Evolutionary conservation across 768 basidiomycete species (phyloP).

Genomic region (Russula foetens): DNA sequence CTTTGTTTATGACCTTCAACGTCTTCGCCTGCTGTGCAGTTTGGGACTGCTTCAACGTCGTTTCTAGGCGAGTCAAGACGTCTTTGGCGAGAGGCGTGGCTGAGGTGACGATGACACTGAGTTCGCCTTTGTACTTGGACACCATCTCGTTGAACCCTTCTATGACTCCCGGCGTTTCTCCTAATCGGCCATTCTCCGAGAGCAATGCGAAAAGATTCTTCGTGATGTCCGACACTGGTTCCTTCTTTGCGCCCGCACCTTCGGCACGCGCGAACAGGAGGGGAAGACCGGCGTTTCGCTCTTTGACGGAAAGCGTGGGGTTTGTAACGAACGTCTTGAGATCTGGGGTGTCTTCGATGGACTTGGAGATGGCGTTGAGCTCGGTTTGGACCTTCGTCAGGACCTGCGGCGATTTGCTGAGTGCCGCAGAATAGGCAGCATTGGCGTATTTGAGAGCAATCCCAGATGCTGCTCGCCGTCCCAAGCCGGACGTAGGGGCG

Average conservation of each 20-base stretch:
- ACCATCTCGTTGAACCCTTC: conserved; percentile 89
- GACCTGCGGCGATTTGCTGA: conserved; percentile 72
- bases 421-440: conserved; percentile 72
- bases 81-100: conserved; percentile 75
- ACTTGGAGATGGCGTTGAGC: conserved; percentile 58
- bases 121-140: conserved; percentile 83
- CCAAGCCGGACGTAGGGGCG: conserved; percentile 39
- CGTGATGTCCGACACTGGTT: conserved; percentile 73
- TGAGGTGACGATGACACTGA: conserved; percentile 88
- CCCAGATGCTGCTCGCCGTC: conserved; percentile 65
- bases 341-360: conserved; percentile 59
- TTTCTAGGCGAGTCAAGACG: conserved; percentile 69
- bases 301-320: conserved; percentile 81
- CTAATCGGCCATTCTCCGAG: conserved; percentile 87
- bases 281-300: conserved; percentile 61
- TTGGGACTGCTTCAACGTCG: conserved; percentile 78
- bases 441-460: conserved; percentile 82
- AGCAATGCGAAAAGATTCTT: conserved; percentile 88
- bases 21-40: conserved; percentile 81
- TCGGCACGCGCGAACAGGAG: conserved; percentile 62
- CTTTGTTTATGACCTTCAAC: conserved; percentile 89
- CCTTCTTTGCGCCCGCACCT: conserved; percentile 56
- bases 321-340: conserved; percentile 72
- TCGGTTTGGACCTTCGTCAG: conserved; percentile 85
- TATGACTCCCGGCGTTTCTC: conserved; percentile 78